These are phyloP conservation scores for Alternaria viburni DNA, from an alignment of 2,329 filamentous ascomycete species.

Conservation along the genomic window DNA sequence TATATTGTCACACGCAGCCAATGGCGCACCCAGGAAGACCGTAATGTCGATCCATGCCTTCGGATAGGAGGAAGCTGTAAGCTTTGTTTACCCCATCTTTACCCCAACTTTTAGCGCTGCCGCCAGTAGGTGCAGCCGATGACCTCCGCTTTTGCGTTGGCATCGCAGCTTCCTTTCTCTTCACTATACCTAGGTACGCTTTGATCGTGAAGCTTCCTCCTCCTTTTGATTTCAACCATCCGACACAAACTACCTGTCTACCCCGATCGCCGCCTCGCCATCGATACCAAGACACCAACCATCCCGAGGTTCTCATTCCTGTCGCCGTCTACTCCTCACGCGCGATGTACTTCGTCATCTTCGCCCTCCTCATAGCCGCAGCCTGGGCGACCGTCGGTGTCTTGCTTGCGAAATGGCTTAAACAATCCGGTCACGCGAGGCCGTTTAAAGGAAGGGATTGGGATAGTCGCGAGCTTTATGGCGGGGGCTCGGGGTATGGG, in stretches of 20 bases:
- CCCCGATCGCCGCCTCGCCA: not conserved
- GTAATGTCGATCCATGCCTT: not conserved
- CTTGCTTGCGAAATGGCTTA: slow-evolving; percentile 25
- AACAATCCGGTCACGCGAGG: slow-evolving; percentile 21
- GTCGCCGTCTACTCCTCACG: no score
- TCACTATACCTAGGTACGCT: not conserved
- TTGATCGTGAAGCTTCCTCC: not conserved
- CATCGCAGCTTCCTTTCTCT: not conserved
- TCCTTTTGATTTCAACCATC: not conserved
- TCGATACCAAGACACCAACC: no score
- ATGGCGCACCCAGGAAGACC: not conserved
- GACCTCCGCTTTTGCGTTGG: not conserved
- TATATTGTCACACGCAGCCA: not conserved
- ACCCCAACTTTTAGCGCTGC: not conserved
- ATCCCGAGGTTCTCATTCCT: no score
- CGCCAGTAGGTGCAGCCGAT: not conserved
- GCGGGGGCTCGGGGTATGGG: slow-evolving; percentile 19
- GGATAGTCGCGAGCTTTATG: slow-evolving; percentile 9
- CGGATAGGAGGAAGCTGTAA: not conserved
- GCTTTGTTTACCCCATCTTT: not conserved
- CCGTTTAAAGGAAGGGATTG: slow-evolving; percentile 18
- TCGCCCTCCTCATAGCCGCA: slow-evolving; percentile 23
- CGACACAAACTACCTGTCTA: not conserved
- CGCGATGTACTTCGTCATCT: slow-evolving; percentile 16
- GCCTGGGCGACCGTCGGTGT: slow-evolving; percentile 25